Percentiles rank a stretch among this genome's conserved stretches.
These are phyloP conservation scores for Boletus tylopilopsis DNA, from an alignment of 768 basidiomycete genomes.

Conservation along the genomic window DNA sequence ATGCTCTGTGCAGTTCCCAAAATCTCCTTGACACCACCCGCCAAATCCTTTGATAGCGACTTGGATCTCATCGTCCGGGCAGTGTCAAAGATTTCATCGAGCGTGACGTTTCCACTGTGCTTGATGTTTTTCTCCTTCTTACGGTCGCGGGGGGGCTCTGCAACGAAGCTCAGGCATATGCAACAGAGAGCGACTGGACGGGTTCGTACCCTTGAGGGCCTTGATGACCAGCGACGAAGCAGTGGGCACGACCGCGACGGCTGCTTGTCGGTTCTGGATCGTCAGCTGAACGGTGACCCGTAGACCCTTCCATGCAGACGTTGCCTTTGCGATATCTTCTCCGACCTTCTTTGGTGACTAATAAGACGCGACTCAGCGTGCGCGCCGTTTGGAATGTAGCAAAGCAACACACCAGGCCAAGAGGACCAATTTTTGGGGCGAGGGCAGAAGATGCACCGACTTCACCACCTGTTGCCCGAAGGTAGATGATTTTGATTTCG, in stretches of 20 bases:
- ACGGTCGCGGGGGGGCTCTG: conserved; percentile 97
- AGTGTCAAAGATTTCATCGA: conserved; percentile 93
- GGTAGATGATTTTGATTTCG: conserved; percentile 99
- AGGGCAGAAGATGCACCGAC: conserved; percentile 98
- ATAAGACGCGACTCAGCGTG: conserved; percentile 32
- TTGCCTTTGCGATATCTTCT: conserved; percentile 99
- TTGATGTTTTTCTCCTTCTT: conserved; percentile 99
- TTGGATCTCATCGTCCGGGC: conserved; percentile 95
- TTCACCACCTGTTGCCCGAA: conserved; percentile 98
- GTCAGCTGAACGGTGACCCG: conserved; percentile 98
- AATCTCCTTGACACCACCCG: conserved; percentile 94
- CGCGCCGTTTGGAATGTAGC: not conserved
- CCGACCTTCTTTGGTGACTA: conserved; percentile 99
- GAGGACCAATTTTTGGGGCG: conserved; percentile 99
- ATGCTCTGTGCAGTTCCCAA: conserved; percentile 95
- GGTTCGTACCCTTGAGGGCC: conserved; percentile 92
- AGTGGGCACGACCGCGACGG: conserved; percentile 94
- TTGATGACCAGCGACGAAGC: conserved; percentile 97
- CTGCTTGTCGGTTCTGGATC: conserved; percentile 99
- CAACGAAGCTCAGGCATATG: not conserved
- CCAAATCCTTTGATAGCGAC: conserved; percentile 88
- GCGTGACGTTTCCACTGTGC: conserved; percentile 88
- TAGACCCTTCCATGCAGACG: conserved; percentile 97
- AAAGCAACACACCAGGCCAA: conserved; percentile 80
- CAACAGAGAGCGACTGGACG: not conserved